Evolutionary conservation across 2,329 filamentous ascomycete genomes (phyloP).

Genomic region (Tolypocladium album): DNA sequence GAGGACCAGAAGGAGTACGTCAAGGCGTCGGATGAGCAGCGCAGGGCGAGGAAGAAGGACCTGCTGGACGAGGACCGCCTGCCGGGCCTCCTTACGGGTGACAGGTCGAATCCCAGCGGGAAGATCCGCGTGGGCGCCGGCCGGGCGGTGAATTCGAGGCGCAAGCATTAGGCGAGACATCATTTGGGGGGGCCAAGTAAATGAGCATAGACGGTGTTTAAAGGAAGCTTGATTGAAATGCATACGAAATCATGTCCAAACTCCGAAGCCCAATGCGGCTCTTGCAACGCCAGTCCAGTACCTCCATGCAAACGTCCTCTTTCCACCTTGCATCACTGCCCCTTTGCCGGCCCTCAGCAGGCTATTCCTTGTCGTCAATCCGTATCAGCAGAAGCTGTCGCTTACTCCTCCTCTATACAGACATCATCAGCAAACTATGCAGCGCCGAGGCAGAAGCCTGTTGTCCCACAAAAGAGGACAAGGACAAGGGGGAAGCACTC

Average conservation of each 20-base stretch:
- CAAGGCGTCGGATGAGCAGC: slow-evolving; percentile 50
- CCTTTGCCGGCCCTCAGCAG: background rate
- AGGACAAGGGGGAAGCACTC: slow-evolving; percentile 12
- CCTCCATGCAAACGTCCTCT: background rate
- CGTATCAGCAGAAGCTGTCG: background rate
- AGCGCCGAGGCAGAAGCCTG: background rate
- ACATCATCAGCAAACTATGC: background rate
- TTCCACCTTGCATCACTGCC: background rate
- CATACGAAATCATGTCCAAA: slow-evolving; percentile 1
- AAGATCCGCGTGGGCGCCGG: slow-evolving; percentile 77
- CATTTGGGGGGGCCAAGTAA: background rate
- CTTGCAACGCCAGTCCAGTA: background rate
- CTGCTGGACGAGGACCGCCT: slow-evolving; percentile 94
- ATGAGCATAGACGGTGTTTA: background rate
- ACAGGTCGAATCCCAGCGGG: slow-evolving; percentile 51
- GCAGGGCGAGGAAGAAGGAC: slow-evolving; percentile 61
- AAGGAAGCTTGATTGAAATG: slow-evolving; percentile 4
- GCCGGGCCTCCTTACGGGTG: slow-evolving; percentile 73
- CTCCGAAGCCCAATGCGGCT: background rate
- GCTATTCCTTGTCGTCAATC: background rate
- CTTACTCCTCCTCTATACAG: background rate
- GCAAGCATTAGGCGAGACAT: slow-evolving; percentile 32
- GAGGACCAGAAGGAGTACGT: slow-evolving; percentile 95
- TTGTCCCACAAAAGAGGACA: too few species aligned
- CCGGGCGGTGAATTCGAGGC: slow-evolving; percentile 72